Evolutionary conservation across 73 alveolate species (phyloP).

Genomic region (Paramecium primaurelia): DNA sequence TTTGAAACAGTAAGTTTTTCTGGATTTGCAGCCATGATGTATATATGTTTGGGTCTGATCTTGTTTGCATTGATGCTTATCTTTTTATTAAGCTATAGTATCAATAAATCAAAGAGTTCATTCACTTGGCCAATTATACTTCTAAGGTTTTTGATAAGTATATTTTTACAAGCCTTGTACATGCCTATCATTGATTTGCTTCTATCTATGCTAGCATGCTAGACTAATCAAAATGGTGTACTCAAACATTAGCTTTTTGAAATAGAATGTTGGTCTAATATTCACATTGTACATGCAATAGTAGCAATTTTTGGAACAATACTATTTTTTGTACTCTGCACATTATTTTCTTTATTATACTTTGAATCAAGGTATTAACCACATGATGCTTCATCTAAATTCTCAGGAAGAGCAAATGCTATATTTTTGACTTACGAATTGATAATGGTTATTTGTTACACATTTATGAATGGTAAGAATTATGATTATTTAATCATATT

Average conservation of each 20-base stretch:
- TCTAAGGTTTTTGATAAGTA: not conserved
- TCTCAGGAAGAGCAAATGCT: conserved; percentile 32
- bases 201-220: conserved; percentile 12
- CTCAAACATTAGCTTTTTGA: not conserved
- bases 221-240: not conserved
- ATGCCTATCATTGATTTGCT: conserved; percentile 36
- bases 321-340: not conserved
- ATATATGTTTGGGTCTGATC: not conserved
- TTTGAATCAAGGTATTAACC: conserved; percentile 7
- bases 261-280: conserved; percentile 40
- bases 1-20: not conserved
- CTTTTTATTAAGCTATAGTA: not conserved
- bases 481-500: conserved; percentile 51
- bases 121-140: conserved; percentile 21
- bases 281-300: conserved; percentile 32
- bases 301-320: conserved; percentile 19
- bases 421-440: not conserved
- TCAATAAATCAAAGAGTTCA: not conserved
- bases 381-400: not conserved
- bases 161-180: not conserved
- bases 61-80: conserved; percentile 14
- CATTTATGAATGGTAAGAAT: conserved; percentile 14
- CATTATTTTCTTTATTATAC: not conserved
- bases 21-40: conserved; percentile 31
- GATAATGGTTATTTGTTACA: conserved; percentile 25